Conservation (phyloP, 2,329 filamentous ascomycete species). For the Biscogniauxia marginata region DNA sequence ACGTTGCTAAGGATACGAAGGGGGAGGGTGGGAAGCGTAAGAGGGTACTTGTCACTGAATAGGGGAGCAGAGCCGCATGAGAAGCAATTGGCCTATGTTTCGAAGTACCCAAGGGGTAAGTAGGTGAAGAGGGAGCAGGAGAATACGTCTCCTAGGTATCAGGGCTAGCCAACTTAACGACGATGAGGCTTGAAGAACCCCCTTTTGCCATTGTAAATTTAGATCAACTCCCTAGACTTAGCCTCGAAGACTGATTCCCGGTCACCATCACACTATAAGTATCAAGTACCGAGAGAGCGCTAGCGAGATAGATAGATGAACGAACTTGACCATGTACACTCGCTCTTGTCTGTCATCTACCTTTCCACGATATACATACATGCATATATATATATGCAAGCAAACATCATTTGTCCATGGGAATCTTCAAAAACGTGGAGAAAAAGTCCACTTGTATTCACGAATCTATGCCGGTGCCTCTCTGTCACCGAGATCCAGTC, state of each 20-base stretch:
- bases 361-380: neutral
- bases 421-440: slow-evolving; percentile 2
- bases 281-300: neutral
- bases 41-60: neutral
- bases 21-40: neutral
- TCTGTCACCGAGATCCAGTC: slow-evolving; percentile 20
- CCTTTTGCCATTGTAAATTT: too few relatives aligned
- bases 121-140: neutral
- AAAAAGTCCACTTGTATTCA: slow-evolving; percentile 17
- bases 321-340: neutral
- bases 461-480: slow-evolving; percentile 17
- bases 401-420: neutral
- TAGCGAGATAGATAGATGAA: neutral
- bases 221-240: neutral
- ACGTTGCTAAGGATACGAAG: neutral
- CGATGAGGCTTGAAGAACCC: neutral
- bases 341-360: neutral
- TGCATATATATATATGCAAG: neutral
- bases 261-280: neutral
- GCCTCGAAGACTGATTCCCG: neutral
- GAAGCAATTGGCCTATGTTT: neutral
- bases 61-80: neutral
- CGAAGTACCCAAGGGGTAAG: neutral
- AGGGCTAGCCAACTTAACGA: neutral
- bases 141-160: neutral